phyloP scores from a whole-genome alignment of 768 basidiomycete genomes.

The Panus rudis region DNA sequence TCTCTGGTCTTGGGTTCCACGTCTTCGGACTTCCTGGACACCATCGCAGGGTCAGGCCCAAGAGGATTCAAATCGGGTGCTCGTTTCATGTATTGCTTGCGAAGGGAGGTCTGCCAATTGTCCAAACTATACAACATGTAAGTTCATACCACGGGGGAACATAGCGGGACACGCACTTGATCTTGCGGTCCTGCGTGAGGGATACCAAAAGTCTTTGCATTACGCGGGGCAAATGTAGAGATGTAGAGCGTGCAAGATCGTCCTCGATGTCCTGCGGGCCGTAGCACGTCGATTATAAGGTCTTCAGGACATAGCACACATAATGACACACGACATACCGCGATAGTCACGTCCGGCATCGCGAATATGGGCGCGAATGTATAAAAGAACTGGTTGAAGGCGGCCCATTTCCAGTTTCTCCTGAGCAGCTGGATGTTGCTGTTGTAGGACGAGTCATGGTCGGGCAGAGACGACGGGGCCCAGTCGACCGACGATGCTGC shows the following conservation, averaged over 20 bases:
- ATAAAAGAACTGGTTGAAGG: slow-evolving; percentile 84
- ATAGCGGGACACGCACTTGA: slow-evolving; percentile 45
- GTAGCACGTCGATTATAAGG: not conserved
- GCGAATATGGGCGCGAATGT: slow-evolving; percentile 73
- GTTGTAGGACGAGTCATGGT: no score
- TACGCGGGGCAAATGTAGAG: slow-evolving; percentile 57
- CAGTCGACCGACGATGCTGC: no score
- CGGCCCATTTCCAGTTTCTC: slow-evolving; percentile 89
- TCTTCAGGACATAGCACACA: slow-evolving; percentile 1
- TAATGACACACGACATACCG: slow-evolving; percentile 33
- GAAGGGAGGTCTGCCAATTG: slow-evolving; percentile 73
- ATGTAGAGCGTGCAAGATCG: slow-evolving; percentile 59
- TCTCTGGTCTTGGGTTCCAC: slow-evolving; percentile 10
- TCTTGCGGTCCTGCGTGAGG: slow-evolving; percentile 75
- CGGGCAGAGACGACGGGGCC: no score
- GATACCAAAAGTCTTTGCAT: slow-evolving; percentile 70
- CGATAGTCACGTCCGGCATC: slow-evolving; percentile 61
- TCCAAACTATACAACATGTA: slow-evolving; percentile 40
- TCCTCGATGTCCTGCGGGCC: slow-evolving; percentile 63
- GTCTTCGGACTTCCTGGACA: slow-evolving; percentile 10
- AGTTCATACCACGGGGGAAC: slow-evolving; percentile 11
- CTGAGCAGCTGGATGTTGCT: slow-evolving; percentile 54
- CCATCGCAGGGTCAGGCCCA: slow-evolving; percentile 45
- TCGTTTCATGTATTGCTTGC: slow-evolving; percentile 71
- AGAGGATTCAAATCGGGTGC: slow-evolving; percentile 67